Evolutionary conservation across 371 early-diverging fungal species (phyloP).

Genomic region (Blakeslea trispora): DNA sequence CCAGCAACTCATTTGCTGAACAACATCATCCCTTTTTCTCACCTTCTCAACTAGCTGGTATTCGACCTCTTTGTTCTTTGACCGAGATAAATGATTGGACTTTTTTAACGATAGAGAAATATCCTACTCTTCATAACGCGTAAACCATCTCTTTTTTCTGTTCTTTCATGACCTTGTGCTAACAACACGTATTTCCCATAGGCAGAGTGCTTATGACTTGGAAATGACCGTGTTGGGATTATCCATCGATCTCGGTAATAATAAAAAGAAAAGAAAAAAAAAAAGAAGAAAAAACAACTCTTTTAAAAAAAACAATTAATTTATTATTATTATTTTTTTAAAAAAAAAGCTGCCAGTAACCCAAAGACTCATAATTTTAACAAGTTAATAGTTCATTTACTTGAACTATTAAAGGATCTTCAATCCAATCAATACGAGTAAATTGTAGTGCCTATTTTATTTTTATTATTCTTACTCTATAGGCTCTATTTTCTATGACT

Average conservation of each 20-base stretch:
- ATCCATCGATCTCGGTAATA: conserved; percentile 64
- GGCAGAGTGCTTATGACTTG: conserved; percentile 74
- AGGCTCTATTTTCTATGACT: not conserved
- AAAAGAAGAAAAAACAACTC: not conserved
- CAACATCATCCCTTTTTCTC: conserved; percentile 33
- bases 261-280: too few relatives aligned
- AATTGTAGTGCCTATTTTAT: conserved; percentile 5
- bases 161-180: too few relatives aligned
- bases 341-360: conserved; percentile 62
- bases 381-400: conserved; percentile 58
- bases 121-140: conserved; percentile 45
- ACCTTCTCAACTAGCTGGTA: conserved; percentile 35
- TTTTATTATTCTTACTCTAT: too few relatives aligned
- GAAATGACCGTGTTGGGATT: conserved; percentile 69
- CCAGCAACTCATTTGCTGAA: conserved; percentile 5
- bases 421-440: conserved; percentile 53
- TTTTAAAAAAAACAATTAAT: not conserved
- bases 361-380: conserved; percentile 68
- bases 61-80: conserved; percentile 46
- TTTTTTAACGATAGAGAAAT: conserved; percentile 45
- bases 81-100: conserved; percentile 27
- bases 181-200: too few relatives aligned
- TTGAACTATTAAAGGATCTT: conserved; percentile 59
- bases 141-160: not conserved
- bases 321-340: not conserved